These are phyloP conservation scores for Phialophora macrospora DNA, from an alignment of 2,329 filamentous ascomycete genomes.

Conservation along the genomic window DNA sequence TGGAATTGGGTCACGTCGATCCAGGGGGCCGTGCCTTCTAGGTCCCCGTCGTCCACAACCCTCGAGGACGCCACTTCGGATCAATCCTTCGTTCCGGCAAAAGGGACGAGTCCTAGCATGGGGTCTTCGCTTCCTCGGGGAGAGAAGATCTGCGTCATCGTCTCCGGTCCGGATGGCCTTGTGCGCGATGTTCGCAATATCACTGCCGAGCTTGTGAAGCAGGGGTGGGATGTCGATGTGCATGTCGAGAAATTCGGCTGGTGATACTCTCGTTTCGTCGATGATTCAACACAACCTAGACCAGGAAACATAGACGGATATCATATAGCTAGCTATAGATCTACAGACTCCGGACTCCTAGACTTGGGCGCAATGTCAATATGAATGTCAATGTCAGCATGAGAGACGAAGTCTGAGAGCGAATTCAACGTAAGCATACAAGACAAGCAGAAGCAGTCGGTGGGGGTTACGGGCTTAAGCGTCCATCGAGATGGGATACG, in stretches of 20 bases:
- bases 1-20: constrained; percentile 44
- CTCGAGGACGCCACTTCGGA: background rate
- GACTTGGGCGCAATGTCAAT: too few species aligned
- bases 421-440: too few species aligned
- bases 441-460: too few species aligned
- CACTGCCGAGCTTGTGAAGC: constrained; percentile 55
- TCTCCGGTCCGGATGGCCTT: constrained; percentile 67
- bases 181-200: constrained; percentile 65
- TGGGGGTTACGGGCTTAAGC: too few species aligned
- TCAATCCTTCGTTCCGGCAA: background rate
- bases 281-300: background rate
- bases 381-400: too few species aligned
- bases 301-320: background rate
- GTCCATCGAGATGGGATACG: too few species aligned
- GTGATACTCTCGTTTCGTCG: constrained; percentile 45
- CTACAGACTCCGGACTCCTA: too few species aligned
- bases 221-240: constrained; percentile 55
- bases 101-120: background rate
- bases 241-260: constrained; percentile 72
- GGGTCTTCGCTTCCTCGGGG: background rate
- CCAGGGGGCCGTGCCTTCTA: constrained; percentile 50
- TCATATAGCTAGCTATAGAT: background rate
- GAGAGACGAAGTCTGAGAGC: too few species aligned
- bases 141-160: constrained; percentile 56
- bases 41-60: constrained; percentile 10